phyloP scores from a whole-genome alignment of 2,329 filamentous ascomycete genomes.

The Periconia digitata region DNA sequence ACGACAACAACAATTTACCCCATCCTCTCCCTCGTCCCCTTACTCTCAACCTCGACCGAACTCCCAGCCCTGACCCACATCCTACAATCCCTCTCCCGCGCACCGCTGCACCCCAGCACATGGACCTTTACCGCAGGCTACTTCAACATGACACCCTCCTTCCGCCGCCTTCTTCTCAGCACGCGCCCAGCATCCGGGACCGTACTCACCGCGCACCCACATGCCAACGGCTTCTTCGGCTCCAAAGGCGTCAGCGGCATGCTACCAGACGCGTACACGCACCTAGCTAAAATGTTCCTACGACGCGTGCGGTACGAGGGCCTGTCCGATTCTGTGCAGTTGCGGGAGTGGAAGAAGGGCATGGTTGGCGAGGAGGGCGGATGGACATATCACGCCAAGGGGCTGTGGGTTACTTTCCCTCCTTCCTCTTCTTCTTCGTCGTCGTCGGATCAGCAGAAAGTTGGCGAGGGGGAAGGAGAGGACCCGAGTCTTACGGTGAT shows the following conservation, averaged over 20 bases:
- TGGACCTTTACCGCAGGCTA: slow-evolving; percentile 99
- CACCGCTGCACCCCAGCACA: slow-evolving; percentile 66
- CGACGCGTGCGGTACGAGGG: slow-evolving; percentile 59
- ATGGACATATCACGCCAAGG: slow-evolving; percentile 99
- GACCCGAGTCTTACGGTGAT: slow-evolving; percentile 79
- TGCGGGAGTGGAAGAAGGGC: slow-evolving; percentile 88
- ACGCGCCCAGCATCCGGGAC: slow-evolving; percentile 72
- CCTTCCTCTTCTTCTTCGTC: slow-evolving; percentile 12
- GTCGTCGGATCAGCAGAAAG: not conserved
- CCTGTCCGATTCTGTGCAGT: slow-evolving; percentile 61
- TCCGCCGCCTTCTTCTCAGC: slow-evolving; percentile 76
- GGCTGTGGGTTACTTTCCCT: slow-evolving; percentile 82
- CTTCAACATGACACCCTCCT: slow-evolving; percentile 89
- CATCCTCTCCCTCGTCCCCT: slow-evolving; percentile 82
- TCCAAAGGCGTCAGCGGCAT: slow-evolving; percentile 87
- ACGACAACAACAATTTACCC: slow-evolving; percentile 71
- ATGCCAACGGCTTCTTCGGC: slow-evolving; percentile 93
- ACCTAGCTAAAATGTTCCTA: slow-evolving; percentile 81
- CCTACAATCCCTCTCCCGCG: slow-evolving; percentile 67
- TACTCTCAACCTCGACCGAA: slow-evolving; percentile 87
- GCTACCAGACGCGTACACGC: slow-evolving; percentile 87
- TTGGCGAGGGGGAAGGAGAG: slow-evolving; percentile 55
- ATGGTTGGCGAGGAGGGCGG: slow-evolving; percentile 77
- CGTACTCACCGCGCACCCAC: slow-evolving; percentile 87
- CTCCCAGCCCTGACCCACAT: slow-evolving; percentile 78